These are phyloP conservation scores for Elongisporangium undulatum DNA, from an alignment of 352 stramenopile genomes.

Conservation along the genomic window DNA sequence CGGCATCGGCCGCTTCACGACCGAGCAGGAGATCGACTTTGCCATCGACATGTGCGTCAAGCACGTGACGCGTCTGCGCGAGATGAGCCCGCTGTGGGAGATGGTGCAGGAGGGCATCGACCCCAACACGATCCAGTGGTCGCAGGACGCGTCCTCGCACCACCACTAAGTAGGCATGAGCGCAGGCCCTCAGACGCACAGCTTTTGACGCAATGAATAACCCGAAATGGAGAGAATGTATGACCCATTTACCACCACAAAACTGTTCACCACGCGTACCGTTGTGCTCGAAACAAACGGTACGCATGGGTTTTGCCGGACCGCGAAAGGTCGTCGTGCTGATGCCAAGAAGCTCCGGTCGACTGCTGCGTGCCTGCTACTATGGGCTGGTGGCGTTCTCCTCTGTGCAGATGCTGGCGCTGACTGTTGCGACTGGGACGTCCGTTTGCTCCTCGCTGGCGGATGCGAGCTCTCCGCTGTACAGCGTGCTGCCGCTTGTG, in stretches of 20 bases:
- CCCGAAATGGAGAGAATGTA: background rate
- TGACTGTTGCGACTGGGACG: constrained; percentile 99
- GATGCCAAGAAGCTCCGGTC: background rate
- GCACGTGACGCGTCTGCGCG: constrained; percentile 95
- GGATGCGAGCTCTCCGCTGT: constrained; percentile 11
- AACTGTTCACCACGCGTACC: background rate
- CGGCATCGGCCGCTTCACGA: constrained; percentile 98
- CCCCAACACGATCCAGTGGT: constrained; percentile 99
- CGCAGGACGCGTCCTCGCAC: constrained; percentile 89
- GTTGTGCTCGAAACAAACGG: background rate
- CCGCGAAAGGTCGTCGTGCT: background rate
- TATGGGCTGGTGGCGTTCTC: background rate
- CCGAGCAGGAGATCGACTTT: constrained; percentile 97
- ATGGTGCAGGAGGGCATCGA: constrained; percentile 99
- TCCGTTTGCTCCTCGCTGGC: constrained; percentile 35
- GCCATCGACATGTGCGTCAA: constrained; percentile 92
- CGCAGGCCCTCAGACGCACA: background rate
- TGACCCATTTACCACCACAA: background rate
- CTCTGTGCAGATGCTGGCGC: constrained; percentile 64
- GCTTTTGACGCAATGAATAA: background rate
- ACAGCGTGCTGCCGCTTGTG: constrained; percentile 18
- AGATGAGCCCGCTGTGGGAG: constrained; percentile 99
- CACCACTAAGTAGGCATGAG: background rate
- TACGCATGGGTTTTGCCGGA: background rate
- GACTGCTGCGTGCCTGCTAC: background rate